Percentiles rank a stretch among this genome's conserved stretches.
Evolutionary conservation across 2,329 filamentous ascomycete species (phyloP).

Genomic region (Xylariaceae sp.): DNA sequence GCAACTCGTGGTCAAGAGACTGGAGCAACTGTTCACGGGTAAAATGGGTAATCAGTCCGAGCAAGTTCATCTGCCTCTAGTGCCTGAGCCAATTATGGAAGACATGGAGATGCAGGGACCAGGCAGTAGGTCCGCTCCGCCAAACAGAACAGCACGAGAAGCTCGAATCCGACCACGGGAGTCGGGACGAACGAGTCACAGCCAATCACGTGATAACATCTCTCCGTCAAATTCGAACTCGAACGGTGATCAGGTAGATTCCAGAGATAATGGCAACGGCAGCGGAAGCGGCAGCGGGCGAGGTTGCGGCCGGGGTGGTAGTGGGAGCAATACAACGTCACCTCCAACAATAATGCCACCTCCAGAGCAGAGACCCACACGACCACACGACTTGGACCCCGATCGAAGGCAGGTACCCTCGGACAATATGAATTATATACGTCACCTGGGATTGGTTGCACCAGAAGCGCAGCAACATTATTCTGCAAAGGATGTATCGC

Average conservation of each 20-base stretch:
- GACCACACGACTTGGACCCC: conserved; percentile 76
- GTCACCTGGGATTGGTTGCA: conserved; percentile 69
- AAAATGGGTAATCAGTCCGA: conserved; percentile 50
- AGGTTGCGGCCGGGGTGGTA: conserved; percentile 32
- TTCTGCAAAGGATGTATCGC: conserved; percentile 53
- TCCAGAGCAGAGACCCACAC: conserved; percentile 75
- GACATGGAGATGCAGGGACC: conserved; percentile 34
- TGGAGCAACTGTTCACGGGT: conserved; percentile 83
- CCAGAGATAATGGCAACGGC: conserved; percentile 40
- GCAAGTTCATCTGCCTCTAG: conserved; percentile 39
- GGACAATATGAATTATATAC: conserved; percentile 80
- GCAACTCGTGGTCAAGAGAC: conserved; percentile 71
- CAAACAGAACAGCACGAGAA: conserved; percentile 47
- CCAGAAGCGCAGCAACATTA: conserved; percentile 55
- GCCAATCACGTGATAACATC: conserved; percentile 45
- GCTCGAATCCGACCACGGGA: conserved; percentile 49
- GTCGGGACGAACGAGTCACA: conserved; percentile 39
- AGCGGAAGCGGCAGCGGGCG: conserved; percentile 24
- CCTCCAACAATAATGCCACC: conserved; percentile 42
- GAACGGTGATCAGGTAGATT: conserved; percentile 50
- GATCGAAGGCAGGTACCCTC: conserved; percentile 73
- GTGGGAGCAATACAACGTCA: conserved; percentile 40
- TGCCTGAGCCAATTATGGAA: conserved; percentile 31
- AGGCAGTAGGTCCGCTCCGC: conserved; percentile 7
- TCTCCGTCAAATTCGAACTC: conserved; percentile 49